These are phyloP conservation scores for Manihot esculenta DNA, from an alignment of 441 rosid species.

Conservation along the genomic window DNA sequence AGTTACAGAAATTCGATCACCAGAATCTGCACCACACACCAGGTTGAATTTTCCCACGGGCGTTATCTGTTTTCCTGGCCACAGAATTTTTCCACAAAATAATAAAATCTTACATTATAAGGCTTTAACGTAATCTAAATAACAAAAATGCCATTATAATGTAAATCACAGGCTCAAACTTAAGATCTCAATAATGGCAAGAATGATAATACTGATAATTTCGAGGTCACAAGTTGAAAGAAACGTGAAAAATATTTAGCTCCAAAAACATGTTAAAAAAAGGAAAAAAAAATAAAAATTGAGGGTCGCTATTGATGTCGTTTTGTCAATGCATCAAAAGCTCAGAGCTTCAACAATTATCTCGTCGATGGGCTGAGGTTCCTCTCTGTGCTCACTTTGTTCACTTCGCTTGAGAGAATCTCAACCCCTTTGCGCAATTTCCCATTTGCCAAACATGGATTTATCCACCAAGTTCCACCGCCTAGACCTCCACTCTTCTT, in stretches of 20 bases:
- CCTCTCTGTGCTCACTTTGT: neutral
- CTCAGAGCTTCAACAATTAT: neutral
- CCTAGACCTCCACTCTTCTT: conserved; percentile 55
- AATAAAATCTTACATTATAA: neutral
- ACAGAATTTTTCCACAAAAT: neutral
- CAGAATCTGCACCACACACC: conserved; percentile 8
- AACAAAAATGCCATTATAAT: neutral
- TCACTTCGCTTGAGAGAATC: neutral
- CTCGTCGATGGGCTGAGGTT: neutral
- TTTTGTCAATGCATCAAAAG: neutral
- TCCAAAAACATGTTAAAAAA: neutral
- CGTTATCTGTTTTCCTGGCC: conserved; percentile 9
- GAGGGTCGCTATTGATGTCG: neutral
- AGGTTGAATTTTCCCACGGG: neutral
- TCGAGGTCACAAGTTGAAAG: neutral
- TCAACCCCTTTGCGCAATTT: neutral
- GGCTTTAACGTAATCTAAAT: neutral
- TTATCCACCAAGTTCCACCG: conserved; percentile 59
- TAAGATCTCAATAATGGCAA: neutral
- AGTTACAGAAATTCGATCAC: neutral
- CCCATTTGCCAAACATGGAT: conserved; percentile 49
- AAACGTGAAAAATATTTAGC: neutral
- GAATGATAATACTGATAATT: neutral
- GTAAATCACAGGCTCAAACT: no score
- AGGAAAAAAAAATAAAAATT: neutral